Percentiles rank a stretch among this genome's conserved stretches.
Evolutionary conservation across 768 basidiomycete genomes (phyloP).

Genomic region (Tephrocybe sp.): DNA sequence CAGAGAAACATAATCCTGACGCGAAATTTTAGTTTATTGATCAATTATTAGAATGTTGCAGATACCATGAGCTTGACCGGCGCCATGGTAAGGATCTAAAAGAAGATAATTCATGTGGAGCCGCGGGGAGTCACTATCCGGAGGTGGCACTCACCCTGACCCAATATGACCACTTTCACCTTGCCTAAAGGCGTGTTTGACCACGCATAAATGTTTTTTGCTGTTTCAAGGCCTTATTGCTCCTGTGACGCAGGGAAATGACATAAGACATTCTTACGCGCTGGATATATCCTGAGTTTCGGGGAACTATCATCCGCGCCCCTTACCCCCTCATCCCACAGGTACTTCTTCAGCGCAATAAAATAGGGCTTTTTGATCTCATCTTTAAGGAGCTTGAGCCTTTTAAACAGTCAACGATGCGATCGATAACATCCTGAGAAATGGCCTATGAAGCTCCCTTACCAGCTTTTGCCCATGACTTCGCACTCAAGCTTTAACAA

Average conservation of each 20-base stretch:
- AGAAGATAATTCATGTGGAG: slow-evolving; percentile 9
- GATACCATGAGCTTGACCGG: slow-evolving; percentile 82
- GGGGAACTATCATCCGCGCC: slow-evolving; percentile 45
- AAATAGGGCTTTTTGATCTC: slow-evolving; percentile 81
- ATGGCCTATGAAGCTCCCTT: slow-evolving; percentile 17
- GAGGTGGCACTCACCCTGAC: slow-evolving; percentile 44
- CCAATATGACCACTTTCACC: slow-evolving; percentile 86
- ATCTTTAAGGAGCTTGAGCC: slow-evolving; percentile 72
- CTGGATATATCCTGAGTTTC: slow-evolving; percentile 68
- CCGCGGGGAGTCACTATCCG: slow-evolving; percentile 5
- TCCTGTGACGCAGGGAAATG: slow-evolving; percentile 3
- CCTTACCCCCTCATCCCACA: slow-evolving; percentile 62
- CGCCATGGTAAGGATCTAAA: slow-evolving; percentile 76
- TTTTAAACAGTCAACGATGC: slow-evolving; percentile 27
- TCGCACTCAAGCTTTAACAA: slow-evolving; percentile 69
- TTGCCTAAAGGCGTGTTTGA: slow-evolving; percentile 82
- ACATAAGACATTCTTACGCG: slow-evolving; percentile 46
- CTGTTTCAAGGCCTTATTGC: slow-evolving; percentile 27
- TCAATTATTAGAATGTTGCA: slow-evolving; percentile 2
- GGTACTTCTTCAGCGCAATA: slow-evolving; percentile 62
- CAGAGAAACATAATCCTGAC: slow-evolving; percentile 84
- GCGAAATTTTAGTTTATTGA: slow-evolving; percentile 10
- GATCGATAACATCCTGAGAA: neutral
- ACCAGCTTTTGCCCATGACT: slow-evolving; percentile 75
- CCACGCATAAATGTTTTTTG: slow-evolving; percentile 89